Evolutionary conservation across 768 basidiomycete species (phyloP).

Genomic region (Phaeotremella skinneri): DNA sequence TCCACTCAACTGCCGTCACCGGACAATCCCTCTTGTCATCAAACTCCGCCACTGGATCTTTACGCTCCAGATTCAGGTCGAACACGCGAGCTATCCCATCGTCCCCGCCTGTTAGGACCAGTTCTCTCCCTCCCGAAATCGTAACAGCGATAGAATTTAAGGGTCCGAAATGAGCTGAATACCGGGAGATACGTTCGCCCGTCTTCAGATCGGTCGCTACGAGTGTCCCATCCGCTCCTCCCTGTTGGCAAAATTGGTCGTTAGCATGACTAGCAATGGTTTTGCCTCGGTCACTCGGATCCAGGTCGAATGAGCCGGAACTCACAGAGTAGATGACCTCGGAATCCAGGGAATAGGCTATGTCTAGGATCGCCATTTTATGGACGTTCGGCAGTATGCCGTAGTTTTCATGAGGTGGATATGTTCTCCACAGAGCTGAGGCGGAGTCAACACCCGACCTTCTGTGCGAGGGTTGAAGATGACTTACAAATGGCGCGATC

Average conservation of each 20-base stretch:
- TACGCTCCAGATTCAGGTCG: conserved; percentile 65
- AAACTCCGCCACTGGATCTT: conserved; percentile 73
- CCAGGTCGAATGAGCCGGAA: not conserved
- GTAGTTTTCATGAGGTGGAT: conserved; percentile 89
- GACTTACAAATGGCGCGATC: conserved; percentile 85
- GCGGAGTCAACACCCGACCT: not conserved
- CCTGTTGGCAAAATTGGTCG: conserved; percentile 67
- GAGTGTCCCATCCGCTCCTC: conserved; percentile 85
- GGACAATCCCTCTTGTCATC: conserved; percentile 73
- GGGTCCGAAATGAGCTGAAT: conserved; percentile 85
- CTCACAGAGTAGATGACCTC: conserved; percentile 46
- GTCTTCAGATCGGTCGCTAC: conserved; percentile 74
- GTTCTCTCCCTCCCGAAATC: conserved; percentile 77
- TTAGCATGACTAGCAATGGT: too few species aligned
- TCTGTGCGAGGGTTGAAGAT: not conserved
- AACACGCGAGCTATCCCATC: conserved; percentile 89
- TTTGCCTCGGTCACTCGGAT: not conserved
- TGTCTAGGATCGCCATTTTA: conserved; percentile 88
- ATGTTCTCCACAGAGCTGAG: conserved; percentile 83
- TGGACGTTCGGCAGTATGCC: conserved; percentile 75
- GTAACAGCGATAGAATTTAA: conserved; percentile 87
- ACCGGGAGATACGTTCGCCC: conserved; percentile 74
- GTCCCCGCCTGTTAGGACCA: conserved; percentile 83
- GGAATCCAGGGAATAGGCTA: conserved; percentile 60
- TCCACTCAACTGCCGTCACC: conserved; percentile 88